These are phyloP conservation scores for Epichloe gansuensis DNA, from an alignment of 2,329 filamentous ascomycete genomes.

Conservation along the genomic window DNA sequence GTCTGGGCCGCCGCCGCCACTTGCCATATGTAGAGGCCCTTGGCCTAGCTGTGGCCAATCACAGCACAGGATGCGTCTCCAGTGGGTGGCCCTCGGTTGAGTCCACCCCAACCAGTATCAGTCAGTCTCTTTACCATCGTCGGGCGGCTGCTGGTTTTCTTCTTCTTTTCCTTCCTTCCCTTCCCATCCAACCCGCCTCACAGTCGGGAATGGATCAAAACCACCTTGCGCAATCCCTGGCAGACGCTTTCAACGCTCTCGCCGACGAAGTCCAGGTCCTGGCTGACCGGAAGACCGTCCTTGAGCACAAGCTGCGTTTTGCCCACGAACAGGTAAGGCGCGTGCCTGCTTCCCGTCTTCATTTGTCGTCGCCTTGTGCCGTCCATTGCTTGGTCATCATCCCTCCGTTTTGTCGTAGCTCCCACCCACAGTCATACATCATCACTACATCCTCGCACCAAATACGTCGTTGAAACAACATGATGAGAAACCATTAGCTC, in stretches of 20 bases:
- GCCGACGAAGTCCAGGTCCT: conserved; percentile 53
- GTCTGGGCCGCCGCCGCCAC: too few relatives aligned
- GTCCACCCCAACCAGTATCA: not conserved
- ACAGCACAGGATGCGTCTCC: not conserved
- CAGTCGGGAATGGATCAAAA: conserved; percentile 24
- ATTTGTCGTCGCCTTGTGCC: not conserved
- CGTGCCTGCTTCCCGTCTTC: conserved; percentile 1
- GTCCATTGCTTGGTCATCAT: not conserved
- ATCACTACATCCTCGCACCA: conserved; percentile 3
- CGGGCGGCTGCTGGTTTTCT: conserved; percentile 4
- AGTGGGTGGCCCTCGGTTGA: not conserved
- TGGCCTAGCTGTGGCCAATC: not conserved
- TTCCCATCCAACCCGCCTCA: conserved; percentile 3
- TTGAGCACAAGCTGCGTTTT: conserved; percentile 55
- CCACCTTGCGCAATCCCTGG: conserved; percentile 41
- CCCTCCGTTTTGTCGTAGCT: conserved; percentile 2
- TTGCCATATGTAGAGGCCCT: too few relatives aligned
- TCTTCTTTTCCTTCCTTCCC: conserved; percentile 1
- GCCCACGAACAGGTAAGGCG: conserved; percentile 52
- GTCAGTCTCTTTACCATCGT: not conserved
- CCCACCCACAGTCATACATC: not conserved
- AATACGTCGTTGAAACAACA: conserved; percentile 14
- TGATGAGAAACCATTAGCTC: conserved; percentile 54
- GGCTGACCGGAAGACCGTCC: conserved; percentile 50
- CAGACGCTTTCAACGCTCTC: conserved; percentile 52